These are phyloP conservation scores for Solanum tarijense DNA, from an alignment of 257 asterid species.

Conservation along the genomic window DNA sequence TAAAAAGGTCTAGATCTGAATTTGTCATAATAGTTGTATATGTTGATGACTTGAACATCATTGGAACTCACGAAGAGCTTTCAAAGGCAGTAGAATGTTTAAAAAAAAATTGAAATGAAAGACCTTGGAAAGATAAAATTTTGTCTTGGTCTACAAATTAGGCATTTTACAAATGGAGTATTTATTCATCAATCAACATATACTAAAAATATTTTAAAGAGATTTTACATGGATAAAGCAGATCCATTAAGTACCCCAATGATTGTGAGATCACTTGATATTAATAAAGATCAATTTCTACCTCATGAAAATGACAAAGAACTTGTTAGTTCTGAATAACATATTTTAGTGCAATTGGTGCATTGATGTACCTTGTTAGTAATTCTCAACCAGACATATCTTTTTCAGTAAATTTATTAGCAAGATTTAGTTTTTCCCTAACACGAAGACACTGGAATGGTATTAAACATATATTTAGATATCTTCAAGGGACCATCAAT, in stretches of 20 bases:
- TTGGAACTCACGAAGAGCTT: neutral
- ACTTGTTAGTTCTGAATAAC: neutral
- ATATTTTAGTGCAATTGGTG: neutral
- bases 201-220: neutral
- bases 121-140: neutral
- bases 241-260: neutral
- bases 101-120: too few species aligned
- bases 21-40: neutral
- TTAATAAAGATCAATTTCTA: neutral
- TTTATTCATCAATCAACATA: neutral
- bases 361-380: neutral
- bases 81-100: neutral
- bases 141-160: neutral
- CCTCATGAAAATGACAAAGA: neutral
- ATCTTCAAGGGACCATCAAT: neutral
- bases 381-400: too few species aligned
- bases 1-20: neutral
- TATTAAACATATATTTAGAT: neutral
- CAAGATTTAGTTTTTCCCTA: neutral
- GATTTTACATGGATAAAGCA: neutral
- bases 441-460: neutral
- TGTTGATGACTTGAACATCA: neutral
- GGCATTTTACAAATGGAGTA: neutral
- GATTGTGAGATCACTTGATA: neutral
- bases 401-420: too few species aligned